These are phyloP conservation scores for Curvularia lunata DNA, from an alignment of 2,329 filamentous ascomycete genomes.

Conservation along the genomic window DNA sequence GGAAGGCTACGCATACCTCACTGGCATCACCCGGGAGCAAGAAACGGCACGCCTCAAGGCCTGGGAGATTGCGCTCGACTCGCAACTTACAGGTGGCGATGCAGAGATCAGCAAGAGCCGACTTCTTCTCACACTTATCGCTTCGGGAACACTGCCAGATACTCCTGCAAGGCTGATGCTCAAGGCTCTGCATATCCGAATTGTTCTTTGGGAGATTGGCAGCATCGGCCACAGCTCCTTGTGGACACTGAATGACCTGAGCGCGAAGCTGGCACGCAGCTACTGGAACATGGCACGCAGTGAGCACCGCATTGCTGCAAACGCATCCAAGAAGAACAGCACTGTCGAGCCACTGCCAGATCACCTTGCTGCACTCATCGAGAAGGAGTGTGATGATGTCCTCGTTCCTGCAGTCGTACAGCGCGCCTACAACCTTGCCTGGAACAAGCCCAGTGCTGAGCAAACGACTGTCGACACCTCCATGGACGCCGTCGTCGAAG, in stretches of 20 bases:
- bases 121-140: conserved; percentile 82
- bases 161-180: conserved; percentile 86
- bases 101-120: conserved; percentile 87
- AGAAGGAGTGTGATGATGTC: conserved; percentile 82
- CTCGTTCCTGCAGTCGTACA: conserved; percentile 79
- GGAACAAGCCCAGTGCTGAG: conserved; percentile 78
- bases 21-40: conserved; percentile 81
- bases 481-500: conserved; percentile 84
- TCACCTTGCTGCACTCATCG: conserved; percentile 76
- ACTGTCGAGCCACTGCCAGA: conserved; percentile 73
- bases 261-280: conserved; percentile 73
- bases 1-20: conserved; percentile 77
- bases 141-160: conserved; percentile 83
- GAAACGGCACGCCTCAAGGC: conserved; percentile 87
- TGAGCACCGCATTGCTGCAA: conserved; percentile 59
- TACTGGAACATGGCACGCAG: conserved; percentile 83
- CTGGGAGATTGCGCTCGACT: conserved; percentile 92
- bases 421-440: conserved; percentile 86
- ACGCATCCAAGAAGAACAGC: conserved; percentile 49
- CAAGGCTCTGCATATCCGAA: conserved; percentile 88
- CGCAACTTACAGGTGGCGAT: conserved; percentile 89
- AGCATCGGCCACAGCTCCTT: conserved; percentile 70
- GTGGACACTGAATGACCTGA: conserved; percentile 70
- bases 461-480: conserved; percentile 70
- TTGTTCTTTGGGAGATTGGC: conserved; percentile 81